Evolutionary conservation across 352 stramenopile genomes (phyloP).

Genomic region (Globisporangium perplexum): DNA sequence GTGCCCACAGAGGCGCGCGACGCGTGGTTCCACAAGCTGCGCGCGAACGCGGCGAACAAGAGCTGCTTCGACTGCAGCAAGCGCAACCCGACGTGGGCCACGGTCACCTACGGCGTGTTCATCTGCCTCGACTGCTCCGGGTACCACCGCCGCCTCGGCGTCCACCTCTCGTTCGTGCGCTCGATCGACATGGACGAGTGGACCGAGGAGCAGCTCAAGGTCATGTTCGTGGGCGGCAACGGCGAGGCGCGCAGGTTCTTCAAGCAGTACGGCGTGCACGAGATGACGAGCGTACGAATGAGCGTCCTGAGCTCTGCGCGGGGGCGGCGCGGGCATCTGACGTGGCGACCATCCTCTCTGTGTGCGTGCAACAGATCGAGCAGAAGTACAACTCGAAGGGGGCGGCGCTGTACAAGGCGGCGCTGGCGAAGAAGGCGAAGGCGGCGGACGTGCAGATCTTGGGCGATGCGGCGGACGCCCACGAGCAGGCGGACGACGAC

Average conservation of each 20-base stretch:
- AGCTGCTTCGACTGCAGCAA: slow-evolving; percentile 96
- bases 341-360: not conserved
- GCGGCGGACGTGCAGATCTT: slow-evolving; percentile 56
- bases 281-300: slow-evolving; percentile 78
- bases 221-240: slow-evolving; percentile 94
- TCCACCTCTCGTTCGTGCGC: slow-evolving; percentile 93
- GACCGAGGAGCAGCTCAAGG: slow-evolving; percentile 91
- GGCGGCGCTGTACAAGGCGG: slow-evolving; percentile 84
- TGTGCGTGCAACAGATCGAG: slow-evolving; percentile 56
- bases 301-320: too few species aligned
- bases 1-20: slow-evolving; percentile 70
- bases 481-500: slow-evolving; percentile 42
- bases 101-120: slow-evolving; percentile 94
- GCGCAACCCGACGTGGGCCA: slow-evolving; percentile 94
- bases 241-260: slow-evolving; percentile 92
- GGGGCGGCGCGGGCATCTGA: not conserved
- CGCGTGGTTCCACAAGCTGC: slow-evolving; percentile 85
- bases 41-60: slow-evolving; percentile 75
- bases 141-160: slow-evolving; percentile 90
- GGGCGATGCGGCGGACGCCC: slow-evolving; percentile 3
- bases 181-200: slow-evolving; percentile 96
- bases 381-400: slow-evolving; percentile 91
- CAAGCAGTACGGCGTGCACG: slow-evolving; percentile 84
- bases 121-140: slow-evolving; percentile 95
- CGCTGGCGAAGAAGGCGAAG: slow-evolving; percentile 82